These are phyloP conservation scores for Ophiostoma pallidulum DNA, from an alignment of 2,329 filamentous ascomycete genomes.

Conservation along the genomic window DNA sequence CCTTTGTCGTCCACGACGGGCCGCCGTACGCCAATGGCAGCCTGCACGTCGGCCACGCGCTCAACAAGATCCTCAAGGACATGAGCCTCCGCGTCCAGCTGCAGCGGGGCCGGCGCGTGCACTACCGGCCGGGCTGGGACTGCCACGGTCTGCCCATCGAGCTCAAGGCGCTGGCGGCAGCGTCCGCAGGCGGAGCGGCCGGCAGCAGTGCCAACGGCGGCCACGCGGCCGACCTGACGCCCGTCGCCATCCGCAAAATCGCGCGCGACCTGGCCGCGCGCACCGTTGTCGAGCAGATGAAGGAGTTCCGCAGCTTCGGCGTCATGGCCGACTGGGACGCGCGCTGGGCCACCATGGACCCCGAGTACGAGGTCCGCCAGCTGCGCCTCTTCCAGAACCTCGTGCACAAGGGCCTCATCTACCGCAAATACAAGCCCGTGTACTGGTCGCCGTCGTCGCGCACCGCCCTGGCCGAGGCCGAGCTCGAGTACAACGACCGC, in stretches of 20 bases:
- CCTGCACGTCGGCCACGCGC: slow-evolving; percentile 84
- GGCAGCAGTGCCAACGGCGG: slow-evolving; percentile 20
- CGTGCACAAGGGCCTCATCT: slow-evolving; percentile 63
- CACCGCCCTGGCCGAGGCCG: slow-evolving; percentile 74
- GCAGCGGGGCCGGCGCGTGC: slow-evolving; percentile 63
- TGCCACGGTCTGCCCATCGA: slow-evolving; percentile 97
- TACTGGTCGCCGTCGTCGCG: slow-evolving; percentile 77
- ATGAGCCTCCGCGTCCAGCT: slow-evolving; percentile 78
- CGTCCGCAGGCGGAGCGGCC: not conserved
- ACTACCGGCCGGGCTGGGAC: slow-evolving; percentile 91
- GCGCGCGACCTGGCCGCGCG: slow-evolving; percentile 57
- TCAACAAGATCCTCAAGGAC: slow-evolving; percentile 97
- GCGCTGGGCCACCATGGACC: slow-evolving; percentile 72
- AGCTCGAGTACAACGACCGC: slow-evolving; percentile 72
- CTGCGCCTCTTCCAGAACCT: slow-evolving; percentile 66
- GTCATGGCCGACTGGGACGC: slow-evolving; percentile 75
- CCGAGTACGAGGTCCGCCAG: slow-evolving; percentile 63
- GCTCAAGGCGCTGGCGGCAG: slow-evolving; percentile 72
- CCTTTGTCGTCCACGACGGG: slow-evolving; percentile 85
- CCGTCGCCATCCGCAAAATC: slow-evolving; percentile 51
- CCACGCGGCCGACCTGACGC: slow-evolving; percentile 30
- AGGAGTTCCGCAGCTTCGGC: slow-evolving; percentile 61
- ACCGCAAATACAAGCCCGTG: slow-evolving; percentile 70
- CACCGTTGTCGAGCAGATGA: slow-evolving; percentile 64
- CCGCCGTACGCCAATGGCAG: slow-evolving; percentile 93